Evolutionary conservation across 331 rosid genomes (phyloP).

Genomic region (Malus hybrid): DNA sequence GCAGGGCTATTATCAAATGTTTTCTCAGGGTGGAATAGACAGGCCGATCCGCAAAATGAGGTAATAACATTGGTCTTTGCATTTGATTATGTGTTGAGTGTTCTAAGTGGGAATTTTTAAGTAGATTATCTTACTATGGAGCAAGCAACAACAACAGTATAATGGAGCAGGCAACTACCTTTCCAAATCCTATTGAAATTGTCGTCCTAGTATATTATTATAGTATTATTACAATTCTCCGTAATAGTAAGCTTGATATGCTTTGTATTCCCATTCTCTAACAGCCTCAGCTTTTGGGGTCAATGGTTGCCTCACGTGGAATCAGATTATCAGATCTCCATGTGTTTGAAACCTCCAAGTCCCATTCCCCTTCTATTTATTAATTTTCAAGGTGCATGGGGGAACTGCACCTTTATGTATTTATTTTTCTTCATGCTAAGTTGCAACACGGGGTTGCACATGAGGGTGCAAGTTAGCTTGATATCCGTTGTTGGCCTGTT

Average conservation of each 20-base stretch:
- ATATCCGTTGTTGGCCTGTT: neutral
- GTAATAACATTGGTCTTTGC: conserved; percentile 25
- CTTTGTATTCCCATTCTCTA: neutral
- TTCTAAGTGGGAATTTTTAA: neutral
- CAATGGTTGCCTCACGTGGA: neutral
- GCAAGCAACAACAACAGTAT: neutral
- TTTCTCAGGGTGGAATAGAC: conserved; percentile 34
- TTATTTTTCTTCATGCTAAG: neutral
- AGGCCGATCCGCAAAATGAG: conserved; percentile 40
- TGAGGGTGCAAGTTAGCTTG: neutral
- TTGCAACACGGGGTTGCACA: neutral
- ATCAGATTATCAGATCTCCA: neutral
- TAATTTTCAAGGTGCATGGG: neutral
- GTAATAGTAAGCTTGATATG: neutral
- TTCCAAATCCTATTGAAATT: neutral
- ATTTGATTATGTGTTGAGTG: conserved; percentile 10
- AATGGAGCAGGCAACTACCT: neutral
- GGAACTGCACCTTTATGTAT: neutral
- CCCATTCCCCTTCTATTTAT: neutral
- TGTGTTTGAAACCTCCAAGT: neutral
- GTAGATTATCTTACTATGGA: neutral
- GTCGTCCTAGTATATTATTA: neutral
- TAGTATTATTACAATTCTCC: neutral
- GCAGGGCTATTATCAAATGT: conserved; percentile 26
- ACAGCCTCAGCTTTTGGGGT: neutral